phyloP scores from a whole-genome alignment of 257 asterid genomes.

The Solanum lignicaule region DNA sequence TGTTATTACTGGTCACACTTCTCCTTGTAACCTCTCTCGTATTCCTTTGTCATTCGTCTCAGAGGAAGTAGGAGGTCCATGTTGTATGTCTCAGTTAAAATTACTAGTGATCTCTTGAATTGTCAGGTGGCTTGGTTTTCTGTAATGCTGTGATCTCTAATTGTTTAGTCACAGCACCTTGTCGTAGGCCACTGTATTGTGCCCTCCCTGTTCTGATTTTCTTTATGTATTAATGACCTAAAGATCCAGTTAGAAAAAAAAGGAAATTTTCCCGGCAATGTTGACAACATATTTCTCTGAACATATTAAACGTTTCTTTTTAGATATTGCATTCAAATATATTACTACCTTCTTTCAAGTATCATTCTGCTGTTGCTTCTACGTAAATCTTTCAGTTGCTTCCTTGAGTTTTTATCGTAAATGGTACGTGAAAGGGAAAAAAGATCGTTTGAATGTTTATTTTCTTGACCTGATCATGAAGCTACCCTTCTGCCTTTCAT shows the following conservation, averaged over 20 bases:
- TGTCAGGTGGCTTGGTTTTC: constrained; percentile 28
- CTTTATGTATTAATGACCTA: constrained; percentile 43
- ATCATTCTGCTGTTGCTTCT: background rate
- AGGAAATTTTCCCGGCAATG: constrained; percentile 17
- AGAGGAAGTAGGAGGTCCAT: constrained; percentile 33
- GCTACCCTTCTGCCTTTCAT: background rate
- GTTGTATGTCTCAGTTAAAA: constrained; percentile 20
- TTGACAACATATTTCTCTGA: constrained; percentile 7
- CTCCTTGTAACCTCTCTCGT: constrained; percentile 3
- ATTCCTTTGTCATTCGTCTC: constrained; percentile 32
- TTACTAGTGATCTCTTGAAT: constrained; percentile 36
- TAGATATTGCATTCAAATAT: background rate
- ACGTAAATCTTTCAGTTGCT: background rate
- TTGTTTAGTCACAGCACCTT: constrained; percentile 19
- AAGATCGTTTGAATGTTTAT: background rate
- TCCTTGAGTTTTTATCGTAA: background rate
- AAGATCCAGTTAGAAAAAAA: constrained; percentile 17
- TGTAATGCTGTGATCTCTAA: constrained; percentile 19
- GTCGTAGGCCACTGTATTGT: constrained; percentile 40
- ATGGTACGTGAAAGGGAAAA: background rate
- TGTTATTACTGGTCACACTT: constrained; percentile 11
- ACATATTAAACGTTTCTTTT: background rate
- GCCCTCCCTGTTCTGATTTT: constrained; percentile 37
- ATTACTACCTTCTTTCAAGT: background rate
- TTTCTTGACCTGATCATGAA: constrained; percentile 15